Percentiles rank a stretch among this genome's conserved stretches.
Evolutionary conservation across 129 eudicot species (phyloP).

Genomic region (Smallanthus sonchifolius): DNA sequence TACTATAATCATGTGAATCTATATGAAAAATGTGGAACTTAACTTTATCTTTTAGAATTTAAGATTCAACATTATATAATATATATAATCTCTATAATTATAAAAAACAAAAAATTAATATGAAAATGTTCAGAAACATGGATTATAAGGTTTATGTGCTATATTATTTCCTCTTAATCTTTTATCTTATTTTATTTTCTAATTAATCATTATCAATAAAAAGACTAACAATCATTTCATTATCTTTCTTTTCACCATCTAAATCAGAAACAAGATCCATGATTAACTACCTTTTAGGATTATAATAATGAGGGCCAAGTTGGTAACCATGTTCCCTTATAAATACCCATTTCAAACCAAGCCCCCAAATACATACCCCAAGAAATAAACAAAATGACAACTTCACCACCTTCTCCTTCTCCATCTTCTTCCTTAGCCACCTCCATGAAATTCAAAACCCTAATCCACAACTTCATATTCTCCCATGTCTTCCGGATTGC

Average conservation of each 20-base stretch:
- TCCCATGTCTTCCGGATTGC: slow-evolving; percentile 66
- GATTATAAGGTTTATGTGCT: too few species aligned
- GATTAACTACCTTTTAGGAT: background rate
- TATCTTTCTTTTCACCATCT: background rate
- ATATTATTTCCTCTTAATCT: too few species aligned
- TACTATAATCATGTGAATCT: too few species aligned
- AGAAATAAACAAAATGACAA: slow-evolving; percentile 41
- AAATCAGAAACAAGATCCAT: background rate
- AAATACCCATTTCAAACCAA: slow-evolving; percentile 40
- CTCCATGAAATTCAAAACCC: slow-evolving; percentile 74
- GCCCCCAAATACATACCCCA: slow-evolving; percentile 28
- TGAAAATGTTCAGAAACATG: too few species aligned
- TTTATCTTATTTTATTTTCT: too few species aligned
- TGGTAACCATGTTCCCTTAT: slow-evolving; percentile 66
- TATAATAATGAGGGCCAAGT: background rate
- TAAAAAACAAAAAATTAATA: too few species aligned
- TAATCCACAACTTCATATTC: slow-evolving; percentile 69
- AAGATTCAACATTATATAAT: background rate
- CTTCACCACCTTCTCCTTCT: slow-evolving; percentile 28
- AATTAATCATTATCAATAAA: too few species aligned
- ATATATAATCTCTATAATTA: too few species aligned
- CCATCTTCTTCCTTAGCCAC: slow-evolving; percentile 42
- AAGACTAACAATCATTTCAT: background rate
- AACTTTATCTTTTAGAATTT: background rate
- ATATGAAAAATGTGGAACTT: too few species aligned